These are phyloP conservation scores for Tricholoma terreum DNA, from an alignment of 768 basidiomycete genomes.

Conservation along the genomic window DNA sequence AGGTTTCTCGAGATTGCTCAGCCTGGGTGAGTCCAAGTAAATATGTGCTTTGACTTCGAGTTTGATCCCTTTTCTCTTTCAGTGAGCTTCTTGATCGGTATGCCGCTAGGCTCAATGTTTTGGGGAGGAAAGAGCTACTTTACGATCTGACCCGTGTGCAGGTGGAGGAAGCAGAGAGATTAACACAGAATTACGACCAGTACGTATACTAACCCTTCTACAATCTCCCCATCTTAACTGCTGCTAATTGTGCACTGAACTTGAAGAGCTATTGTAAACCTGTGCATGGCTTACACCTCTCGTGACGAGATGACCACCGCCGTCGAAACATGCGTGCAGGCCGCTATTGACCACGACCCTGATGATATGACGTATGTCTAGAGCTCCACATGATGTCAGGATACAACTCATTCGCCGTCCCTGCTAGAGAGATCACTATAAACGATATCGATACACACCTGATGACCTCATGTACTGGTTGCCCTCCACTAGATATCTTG, in stretches of 20 bases:
- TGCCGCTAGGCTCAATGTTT: slow-evolving; percentile 75
- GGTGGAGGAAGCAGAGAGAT: slow-evolving; percentile 61
- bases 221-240: background rate
- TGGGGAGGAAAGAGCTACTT: slow-evolving; percentile 70
- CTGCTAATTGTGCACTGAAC: background rate
- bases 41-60: background rate
- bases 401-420: background rate
- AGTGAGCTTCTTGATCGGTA: slow-evolving; percentile 29
- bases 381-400: background rate
- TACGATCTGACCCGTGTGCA: slow-evolving; percentile 67
- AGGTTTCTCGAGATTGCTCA: slow-evolving; percentile 74
- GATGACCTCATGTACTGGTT: slow-evolving; percentile 57
- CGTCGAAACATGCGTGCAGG: slow-evolving; percentile 47
- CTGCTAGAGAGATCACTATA: slow-evolving; percentile 47
- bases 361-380: background rate
- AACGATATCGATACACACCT: slow-evolving; percentile 61
- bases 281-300: slow-evolving; percentile 88
- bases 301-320: slow-evolving; percentile 86
- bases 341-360: slow-evolving; percentile 24
- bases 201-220: slow-evolving; percentile 26
- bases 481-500: slow-evolving; percentile 81
- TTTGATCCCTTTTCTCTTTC: background rate
- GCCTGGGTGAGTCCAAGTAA: slow-evolving; percentile 61
- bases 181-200: slow-evolving; percentile 72
- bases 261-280: slow-evolving; percentile 77